Conservation (phyloP, 345 rosid genomes). For the Brassica incana region DNA sequence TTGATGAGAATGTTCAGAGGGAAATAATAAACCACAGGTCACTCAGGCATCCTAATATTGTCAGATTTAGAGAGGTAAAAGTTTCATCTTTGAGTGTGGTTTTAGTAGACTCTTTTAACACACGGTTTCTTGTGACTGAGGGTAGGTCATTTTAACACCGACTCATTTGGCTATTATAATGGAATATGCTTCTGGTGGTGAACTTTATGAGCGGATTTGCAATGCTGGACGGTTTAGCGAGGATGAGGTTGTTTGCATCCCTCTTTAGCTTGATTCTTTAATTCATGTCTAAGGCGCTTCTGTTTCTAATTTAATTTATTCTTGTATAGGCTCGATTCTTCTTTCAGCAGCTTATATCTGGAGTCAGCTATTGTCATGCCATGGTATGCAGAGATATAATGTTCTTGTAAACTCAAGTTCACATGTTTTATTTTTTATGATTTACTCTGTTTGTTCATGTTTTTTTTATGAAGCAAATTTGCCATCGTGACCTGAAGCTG, state of each 20-base stretch:
- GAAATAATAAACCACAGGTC: slow-evolving; percentile 95
- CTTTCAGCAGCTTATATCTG: slow-evolving; percentile 46
- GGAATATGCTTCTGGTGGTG: slow-evolving; percentile 98
- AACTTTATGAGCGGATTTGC: slow-evolving; percentile 84
- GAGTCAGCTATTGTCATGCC: slow-evolving; percentile 43
- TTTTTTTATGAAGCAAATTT: slow-evolving; percentile 71
- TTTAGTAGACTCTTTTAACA: not conserved
- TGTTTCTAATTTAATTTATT: not conserved
- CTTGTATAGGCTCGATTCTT: slow-evolving; percentile 40
- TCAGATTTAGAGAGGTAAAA: slow-evolving; percentile 86
- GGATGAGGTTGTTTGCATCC: slow-evolving; percentile 63
- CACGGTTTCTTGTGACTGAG: not conserved
- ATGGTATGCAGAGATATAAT: slow-evolving; percentile 32
- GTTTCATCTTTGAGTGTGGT: not conserved
- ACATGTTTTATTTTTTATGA: not conserved
- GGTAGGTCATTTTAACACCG: slow-evolving; percentile 82
- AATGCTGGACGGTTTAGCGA: slow-evolving; percentile 85
- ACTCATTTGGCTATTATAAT: slow-evolving; percentile 93
- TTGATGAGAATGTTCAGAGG: slow-evolving; percentile 89
- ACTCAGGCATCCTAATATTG: slow-evolving; percentile 92
- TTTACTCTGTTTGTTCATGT: not conserved
- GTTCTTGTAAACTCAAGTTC: not conserved
- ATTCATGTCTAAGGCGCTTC: not conserved
- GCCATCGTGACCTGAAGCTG: slow-evolving; percentile 89
- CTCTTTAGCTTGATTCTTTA: not conserved